Evolutionary conservation across 805 yeast species (phyloP), one percentile per base, ranked within the genome.

Genomic region (Pichia phayaonensis): DNA sequence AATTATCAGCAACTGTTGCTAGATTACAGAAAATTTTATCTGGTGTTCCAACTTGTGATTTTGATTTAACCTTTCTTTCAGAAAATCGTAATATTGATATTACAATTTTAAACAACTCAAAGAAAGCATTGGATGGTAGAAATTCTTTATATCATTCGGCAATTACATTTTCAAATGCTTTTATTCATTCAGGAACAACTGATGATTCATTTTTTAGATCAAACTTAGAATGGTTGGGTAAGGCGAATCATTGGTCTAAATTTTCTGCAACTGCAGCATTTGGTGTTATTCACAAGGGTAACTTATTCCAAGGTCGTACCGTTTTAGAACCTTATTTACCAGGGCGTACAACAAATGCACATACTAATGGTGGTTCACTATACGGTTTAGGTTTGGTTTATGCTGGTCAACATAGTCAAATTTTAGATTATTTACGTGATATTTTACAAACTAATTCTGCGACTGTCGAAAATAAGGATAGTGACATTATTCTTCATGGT

Each of bases 161-260:
- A 8, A 90, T 94, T 45, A 88, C 97, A 45, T 90, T 94, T 64
- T 83, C 94, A 49, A 92, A 90, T 63, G 97, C 97, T 0, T 89
- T 90, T 64, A 78, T 92, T 80, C 96, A 90, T 67, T 87, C 94
- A 39, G 99, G 98, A 51, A 94, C 99, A 15, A 88, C 98, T 10
- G 95, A 87, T 62, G 97, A 94, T 66, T 81, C 90, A 0, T 94
- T 94, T 62, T 86, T 92, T 70, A 79, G 96, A 65, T 79, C 84
- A 42, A 94, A 94, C 64, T 74, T 90, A 61, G 97, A 92, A 61
- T 94, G 98, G 97, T 75, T 94, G 58, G 95, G 95, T 42, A 88
- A 90, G 69, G 97, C 99, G n/a, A 84, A 92, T 44, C 90, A 92
- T 68, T 94, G 99, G 99, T 90, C 97, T 7, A 94, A 92, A 65